A percentile compares a stretch with the other conserved stretches of the same genome.
phyloP scores from a whole-genome alignment of 2,329 filamentous ascomycete genomes.

The Ophiognomonia clavigignenti-juglandacearum region DNA sequence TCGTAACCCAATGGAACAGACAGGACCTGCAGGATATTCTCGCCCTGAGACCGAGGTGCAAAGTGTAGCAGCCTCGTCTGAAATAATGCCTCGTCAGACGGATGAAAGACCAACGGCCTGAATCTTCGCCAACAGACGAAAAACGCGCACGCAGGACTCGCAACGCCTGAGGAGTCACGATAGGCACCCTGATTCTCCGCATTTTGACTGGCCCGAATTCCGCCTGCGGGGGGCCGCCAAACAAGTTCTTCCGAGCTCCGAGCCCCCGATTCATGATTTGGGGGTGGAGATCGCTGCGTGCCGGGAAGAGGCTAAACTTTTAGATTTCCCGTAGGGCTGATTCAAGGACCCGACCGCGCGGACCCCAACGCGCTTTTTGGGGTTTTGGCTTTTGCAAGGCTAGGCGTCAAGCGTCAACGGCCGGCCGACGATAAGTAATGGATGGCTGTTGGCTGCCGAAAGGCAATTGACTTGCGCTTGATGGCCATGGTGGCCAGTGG shows the following conservation, averaged over 20 bases:
- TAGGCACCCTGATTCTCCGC: constrained; percentile 14
- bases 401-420: background rate
- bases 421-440: background rate
- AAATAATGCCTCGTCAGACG: background rate
- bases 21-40: background rate
- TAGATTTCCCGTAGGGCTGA: constrained; percentile 10
- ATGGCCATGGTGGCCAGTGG: background rate
- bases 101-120: background rate
- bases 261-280: no score
- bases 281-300: background rate
- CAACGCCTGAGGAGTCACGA: no score
- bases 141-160: constrained; percentile 9
- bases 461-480: background rate
- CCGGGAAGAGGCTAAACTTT: background rate
- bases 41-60: background rate
- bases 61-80: background rate
- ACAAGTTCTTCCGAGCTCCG: background rate
- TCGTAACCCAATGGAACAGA: background rate
- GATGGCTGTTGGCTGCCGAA: background rate
- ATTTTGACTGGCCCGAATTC: constrained; percentile 8
- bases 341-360: background rate
- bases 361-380: no score
- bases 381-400: background rate
- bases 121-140: no score
- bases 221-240: background rate